Evolutionary conservation across 495 filamentous ascomycete genomes (phyloP).

Genomic region (Talaromyces wortmannii): DNA sequence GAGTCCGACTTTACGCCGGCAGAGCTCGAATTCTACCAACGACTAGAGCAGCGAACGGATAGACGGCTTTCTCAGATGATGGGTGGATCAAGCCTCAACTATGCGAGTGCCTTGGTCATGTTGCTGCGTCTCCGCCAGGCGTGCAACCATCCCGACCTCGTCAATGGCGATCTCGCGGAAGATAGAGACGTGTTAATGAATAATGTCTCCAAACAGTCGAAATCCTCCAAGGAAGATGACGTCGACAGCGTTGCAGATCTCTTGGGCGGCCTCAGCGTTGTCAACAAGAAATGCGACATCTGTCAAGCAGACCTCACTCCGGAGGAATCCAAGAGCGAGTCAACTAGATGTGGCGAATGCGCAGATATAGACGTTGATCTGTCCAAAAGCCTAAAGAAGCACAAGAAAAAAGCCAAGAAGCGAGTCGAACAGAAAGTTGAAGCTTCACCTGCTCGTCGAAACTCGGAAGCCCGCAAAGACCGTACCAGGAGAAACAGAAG

Average conservation of each 20-base stretch:
- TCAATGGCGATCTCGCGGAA: conserved; percentile 72
- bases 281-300: conserved; percentile 80
- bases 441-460: conserved; percentile 13
- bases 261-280: conserved; percentile 75
- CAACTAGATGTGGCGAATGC: conserved; percentile 66
- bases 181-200: conserved; percentile 78
- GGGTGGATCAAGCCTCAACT: conserved; percentile 62
- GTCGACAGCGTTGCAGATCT: conserved; percentile 83
- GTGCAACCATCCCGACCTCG: conserved; percentile 87
- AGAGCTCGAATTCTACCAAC: conserved; percentile 79
- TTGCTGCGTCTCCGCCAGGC: conserved; percentile 79
- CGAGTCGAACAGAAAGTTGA: conserved; percentile 17
- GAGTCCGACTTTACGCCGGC: conserved; percentile 70
- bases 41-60: conserved; percentile 77
- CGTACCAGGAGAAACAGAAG: conserved; percentile 45
- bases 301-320: conserved; percentile 66
- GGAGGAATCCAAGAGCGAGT: conserved; percentile 48
- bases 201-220: conserved; percentile 41
- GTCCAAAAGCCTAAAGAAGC: conserved; percentile 24
- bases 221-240: conserved; percentile 40
- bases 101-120: conserved; percentile 79
- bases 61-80: conserved; percentile 84
- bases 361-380: conserved; percentile 46
- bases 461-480: conserved; percentile 14
- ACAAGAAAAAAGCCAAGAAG: conserved; percentile 35